Evolutionary conservation across 257 asterid species (phyloP).

Genomic region (Przewalskia tangutica): DNA sequence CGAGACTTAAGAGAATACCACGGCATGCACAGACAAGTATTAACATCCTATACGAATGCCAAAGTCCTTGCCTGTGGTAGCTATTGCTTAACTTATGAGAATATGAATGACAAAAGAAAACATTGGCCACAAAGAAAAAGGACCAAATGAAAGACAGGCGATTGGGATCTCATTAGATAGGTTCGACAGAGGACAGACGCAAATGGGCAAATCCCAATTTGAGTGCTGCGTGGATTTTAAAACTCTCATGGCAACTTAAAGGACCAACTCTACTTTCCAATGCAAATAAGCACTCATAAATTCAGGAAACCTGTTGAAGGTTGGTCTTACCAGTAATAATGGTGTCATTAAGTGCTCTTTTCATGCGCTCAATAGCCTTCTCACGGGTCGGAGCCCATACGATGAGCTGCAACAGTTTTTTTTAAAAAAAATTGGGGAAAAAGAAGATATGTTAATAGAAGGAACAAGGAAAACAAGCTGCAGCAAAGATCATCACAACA

Average conservation of each 20-base stretch:
- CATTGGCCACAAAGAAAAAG: neutral
- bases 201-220: neutral
- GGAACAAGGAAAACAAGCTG: neutral
- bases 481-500: neutral
- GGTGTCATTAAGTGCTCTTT: slow-evolving; percentile 94
- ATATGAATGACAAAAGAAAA: neutral
- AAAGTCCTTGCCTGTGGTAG: neutral
- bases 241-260: neutral
- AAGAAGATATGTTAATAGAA: neutral
- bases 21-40: neutral
- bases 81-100: neutral
- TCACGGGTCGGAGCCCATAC: slow-evolving; percentile 99
- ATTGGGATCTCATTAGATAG: neutral
- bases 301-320: neutral
- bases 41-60: neutral
- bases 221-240: neutral
- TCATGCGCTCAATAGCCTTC: slow-evolving; percentile 92
- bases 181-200: neutral
- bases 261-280: neutral
- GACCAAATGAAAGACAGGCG: neutral
- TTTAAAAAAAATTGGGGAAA: neutral
- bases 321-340: slow-evolving; percentile 59
- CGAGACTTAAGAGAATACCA: neutral
- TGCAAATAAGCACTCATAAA: neutral
- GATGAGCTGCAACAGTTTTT: slow-evolving; percentile 5